Percentiles rank a stretch among this genome's conserved stretches.
Evolutionary conservation across 352 stramenopile species (phyloP).

Genomic region (Phytopythium mirpurense): DNA sequence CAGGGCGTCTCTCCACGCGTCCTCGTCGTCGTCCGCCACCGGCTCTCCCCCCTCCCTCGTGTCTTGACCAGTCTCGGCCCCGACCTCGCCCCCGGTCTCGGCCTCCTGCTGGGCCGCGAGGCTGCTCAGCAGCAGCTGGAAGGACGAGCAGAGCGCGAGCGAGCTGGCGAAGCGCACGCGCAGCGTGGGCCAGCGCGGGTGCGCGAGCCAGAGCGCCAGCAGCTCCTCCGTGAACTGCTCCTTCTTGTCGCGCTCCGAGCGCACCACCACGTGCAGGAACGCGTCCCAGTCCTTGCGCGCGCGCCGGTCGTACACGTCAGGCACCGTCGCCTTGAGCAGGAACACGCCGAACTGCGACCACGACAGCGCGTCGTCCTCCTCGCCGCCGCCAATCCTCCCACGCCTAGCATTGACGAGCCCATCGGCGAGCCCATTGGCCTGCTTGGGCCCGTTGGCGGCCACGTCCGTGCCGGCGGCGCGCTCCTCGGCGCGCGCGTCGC

Average conservation of each 20-base stretch:
- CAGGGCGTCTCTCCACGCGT: neutral
- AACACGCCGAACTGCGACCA: conserved; percentile 57
- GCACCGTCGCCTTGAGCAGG: conserved; percentile 48
- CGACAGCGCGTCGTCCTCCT: conserved; percentile 21
- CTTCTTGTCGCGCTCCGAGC: conserved; percentile 39
- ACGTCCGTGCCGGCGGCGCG: conserved; percentile 11
- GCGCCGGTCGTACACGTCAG: conserved; percentile 54
- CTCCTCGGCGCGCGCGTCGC: conserved; percentile 46
- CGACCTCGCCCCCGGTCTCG: conserved; percentile 15
- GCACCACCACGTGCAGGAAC: conserved; percentile 65
- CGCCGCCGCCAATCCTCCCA: too few species aligned
- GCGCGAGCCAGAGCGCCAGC: conserved; percentile 42
- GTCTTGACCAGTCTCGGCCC: conserved; percentile 14
- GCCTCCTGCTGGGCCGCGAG: conserved; percentile 26
- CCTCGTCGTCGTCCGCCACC: conserved; percentile 1
- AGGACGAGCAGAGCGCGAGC: conserved; percentile 41
- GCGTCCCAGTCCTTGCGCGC: conserved; percentile 67
- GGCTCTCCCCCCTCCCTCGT: too few species aligned
- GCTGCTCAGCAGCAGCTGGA: conserved; percentile 39
- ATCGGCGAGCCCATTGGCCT: too few species aligned
- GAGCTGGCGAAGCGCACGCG: conserved; percentile 52
- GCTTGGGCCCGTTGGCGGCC: too few species aligned
- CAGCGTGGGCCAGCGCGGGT: conserved; percentile 60
- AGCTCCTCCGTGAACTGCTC: conserved; percentile 66
- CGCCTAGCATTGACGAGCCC: too few species aligned